Evolutionary conservation across 2,329 filamentous ascomycete genomes (phyloP).

Genomic region (Penicillium freii): DNA sequence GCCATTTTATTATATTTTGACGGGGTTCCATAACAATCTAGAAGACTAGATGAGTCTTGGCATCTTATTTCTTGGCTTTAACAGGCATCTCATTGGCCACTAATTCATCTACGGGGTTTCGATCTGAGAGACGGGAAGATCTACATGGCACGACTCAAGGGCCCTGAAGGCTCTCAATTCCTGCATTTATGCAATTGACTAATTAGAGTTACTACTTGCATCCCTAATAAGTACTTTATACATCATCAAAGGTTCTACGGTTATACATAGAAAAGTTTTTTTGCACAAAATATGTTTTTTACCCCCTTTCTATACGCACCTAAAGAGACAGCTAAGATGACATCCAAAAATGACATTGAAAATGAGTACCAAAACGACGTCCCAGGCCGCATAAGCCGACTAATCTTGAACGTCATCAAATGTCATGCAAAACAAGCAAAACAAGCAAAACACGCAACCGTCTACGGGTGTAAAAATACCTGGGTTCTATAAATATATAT

Average conservation of each 20-base stretch:
- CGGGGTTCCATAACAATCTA: background rate
- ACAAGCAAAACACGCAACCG: background rate
- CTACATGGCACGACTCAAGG: background rate
- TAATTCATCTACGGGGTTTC: slow-evolving; percentile 1
- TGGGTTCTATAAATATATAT: slow-evolving; percentile 7
- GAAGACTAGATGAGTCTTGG: background rate
- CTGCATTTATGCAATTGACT: background rate
- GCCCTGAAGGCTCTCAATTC: background rate
- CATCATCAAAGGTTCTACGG: background rate
- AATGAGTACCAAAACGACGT: background rate
- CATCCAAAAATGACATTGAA: background rate
- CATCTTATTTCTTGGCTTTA: background rate
- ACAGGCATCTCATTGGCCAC: slow-evolving; percentile 1
- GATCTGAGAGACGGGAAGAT: slow-evolving; percentile 8
- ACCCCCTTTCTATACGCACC: no score
- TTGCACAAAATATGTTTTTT: no score
- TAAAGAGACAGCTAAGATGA: no score
- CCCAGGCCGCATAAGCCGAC: no score
- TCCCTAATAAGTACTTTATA: background rate
- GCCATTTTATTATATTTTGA: background rate
- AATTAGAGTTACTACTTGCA: background rate
- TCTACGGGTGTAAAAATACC: background rate
- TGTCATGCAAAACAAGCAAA: background rate
- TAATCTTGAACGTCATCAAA: background rate
- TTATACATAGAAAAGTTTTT: no score